Percentiles rank a stretch among this genome's conserved stretches.
Conservation (phyloP, 2,329 filamentous ascomycete species). For the Podosphaera xanthii region DNA sequence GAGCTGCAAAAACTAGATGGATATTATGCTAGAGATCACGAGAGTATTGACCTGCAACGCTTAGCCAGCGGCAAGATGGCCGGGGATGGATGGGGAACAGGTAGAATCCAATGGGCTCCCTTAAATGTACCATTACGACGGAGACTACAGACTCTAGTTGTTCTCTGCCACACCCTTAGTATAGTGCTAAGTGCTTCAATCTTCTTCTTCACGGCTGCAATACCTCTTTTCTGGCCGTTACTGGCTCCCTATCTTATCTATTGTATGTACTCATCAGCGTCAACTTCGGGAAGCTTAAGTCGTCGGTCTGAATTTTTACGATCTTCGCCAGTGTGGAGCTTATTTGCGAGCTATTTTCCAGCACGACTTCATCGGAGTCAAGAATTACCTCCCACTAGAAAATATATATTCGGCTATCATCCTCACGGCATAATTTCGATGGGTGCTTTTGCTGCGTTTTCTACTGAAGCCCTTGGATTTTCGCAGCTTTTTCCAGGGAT, state of each 20-base stretch:
- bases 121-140: constrained; percentile 48
- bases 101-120: constrained; percentile 63
- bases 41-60: too few relatives aligned
- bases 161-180: constrained; percentile 48
- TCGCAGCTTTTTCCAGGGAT: constrained; percentile 77
- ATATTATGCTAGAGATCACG: too few relatives aligned
- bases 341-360: constrained; percentile 86
- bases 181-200: constrained; percentile 48
- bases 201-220: constrained; percentile 81
- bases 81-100: constrained; percentile 15
- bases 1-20: too few relatives aligned
- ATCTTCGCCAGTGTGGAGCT: constrained; percentile 53
- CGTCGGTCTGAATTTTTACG: constrained; percentile 57
- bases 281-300: constrained; percentile 50
- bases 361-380: constrained; percentile 69
- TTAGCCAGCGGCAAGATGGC: constrained; percentile 15
- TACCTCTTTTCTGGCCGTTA: constrained; percentile 76
- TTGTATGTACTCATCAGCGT: constrained; percentile 56
- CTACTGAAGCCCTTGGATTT: constrained; percentile 75
- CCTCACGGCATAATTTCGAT: constrained; percentile 95
- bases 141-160: constrained; percentile 55
- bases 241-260: constrained; percentile 59
- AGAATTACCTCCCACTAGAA: constrained; percentile 54
- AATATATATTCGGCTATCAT: constrained; percentile 95
- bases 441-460: constrained; percentile 82